Evolutionary conservation across 306 rosid species (phyloP).

Genomic region (Canavalia ensiformis): DNA sequence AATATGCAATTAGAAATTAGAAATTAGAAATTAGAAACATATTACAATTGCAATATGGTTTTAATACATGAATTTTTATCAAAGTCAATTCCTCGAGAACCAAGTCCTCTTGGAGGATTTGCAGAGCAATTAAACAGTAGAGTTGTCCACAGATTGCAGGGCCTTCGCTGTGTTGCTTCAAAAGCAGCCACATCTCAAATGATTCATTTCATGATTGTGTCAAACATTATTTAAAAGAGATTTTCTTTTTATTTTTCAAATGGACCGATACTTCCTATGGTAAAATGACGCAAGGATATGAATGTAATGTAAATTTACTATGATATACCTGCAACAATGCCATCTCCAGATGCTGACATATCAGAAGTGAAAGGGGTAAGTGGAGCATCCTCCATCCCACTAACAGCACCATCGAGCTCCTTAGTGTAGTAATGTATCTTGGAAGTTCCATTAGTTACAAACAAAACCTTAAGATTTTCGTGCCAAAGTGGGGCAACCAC

Average conservation of each 20-base stretch:
- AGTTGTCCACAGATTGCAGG: neutral
- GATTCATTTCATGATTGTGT: slow-evolving; percentile 24
- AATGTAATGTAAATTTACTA: slow-evolving; percentile 32
- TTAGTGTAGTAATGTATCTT: slow-evolving; percentile 91
- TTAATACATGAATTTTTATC: slow-evolving; percentile 1
- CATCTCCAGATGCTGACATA: slow-evolving; percentile 98
- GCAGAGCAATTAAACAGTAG: slow-evolving; percentile 34
- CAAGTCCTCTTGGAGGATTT: slow-evolving; percentile 1
- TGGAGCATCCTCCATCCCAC: slow-evolving; percentile 91
- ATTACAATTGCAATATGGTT: neutral
- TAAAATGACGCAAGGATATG: slow-evolving; percentile 23
- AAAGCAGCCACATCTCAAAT: slow-evolving; percentile 24
- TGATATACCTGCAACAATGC: slow-evolving; percentile 86
- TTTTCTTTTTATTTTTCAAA: slow-evolving; percentile 25
- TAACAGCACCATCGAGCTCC: slow-evolving; percentile 77
- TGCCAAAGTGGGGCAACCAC: slow-evolving; percentile 81
- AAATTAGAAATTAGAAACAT: neutral
- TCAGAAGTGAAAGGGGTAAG: slow-evolving; percentile 80
- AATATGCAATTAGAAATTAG: neutral
- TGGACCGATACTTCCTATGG: slow-evolving; percentile 9
- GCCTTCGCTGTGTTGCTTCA: slow-evolving; percentile 37
- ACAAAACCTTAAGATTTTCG: slow-evolving; percentile 85
- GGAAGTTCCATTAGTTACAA: slow-evolving; percentile 97
- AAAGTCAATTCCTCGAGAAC: slow-evolving; percentile 9
- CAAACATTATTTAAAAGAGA: slow-evolving; percentile 13